Percentiles rank a stretch among this genome's conserved stretches.
Evolutionary conservation across 2,329 filamentous ascomycete genomes (phyloP).

Genomic region (Neonectria punicea): DNA sequence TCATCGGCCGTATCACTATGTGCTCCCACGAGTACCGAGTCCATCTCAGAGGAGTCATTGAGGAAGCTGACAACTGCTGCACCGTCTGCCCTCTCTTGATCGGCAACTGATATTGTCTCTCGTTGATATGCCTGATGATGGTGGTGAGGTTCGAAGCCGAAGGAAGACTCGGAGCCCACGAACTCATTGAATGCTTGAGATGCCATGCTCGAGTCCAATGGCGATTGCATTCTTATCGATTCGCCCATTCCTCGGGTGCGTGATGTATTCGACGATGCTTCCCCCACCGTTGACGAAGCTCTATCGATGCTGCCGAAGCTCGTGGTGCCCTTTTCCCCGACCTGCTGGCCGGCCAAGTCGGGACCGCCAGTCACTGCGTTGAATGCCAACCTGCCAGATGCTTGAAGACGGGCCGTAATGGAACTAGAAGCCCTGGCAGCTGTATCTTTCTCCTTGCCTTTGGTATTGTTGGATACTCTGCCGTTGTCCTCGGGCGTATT

Average conservation of each 20-base stretch:
- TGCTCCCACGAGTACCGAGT: slow-evolving; percentile 30
- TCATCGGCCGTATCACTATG: slow-evolving; percentile 37
- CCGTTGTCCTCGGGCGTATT: slow-evolving; percentile 3
- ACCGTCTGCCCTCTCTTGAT: slow-evolving; percentile 49
- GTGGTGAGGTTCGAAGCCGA: slow-evolving; percentile 20
- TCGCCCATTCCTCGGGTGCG: slow-evolving; percentile 28
- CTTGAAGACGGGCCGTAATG: slow-evolving; percentile 40
- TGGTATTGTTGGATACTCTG: slow-evolving; percentile 17
- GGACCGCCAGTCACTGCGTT: slow-evolving; percentile 37
- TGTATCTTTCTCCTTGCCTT: slow-evolving; percentile 35
- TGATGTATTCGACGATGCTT: slow-evolving; percentile 38
- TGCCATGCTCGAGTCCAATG: slow-evolving; percentile 42
- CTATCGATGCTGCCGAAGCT: slow-evolving; percentile 28
- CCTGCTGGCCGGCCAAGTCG: slow-evolving; percentile 26
- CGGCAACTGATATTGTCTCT: slow-evolving; percentile 10
- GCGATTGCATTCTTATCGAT: slow-evolving; percentile 27
- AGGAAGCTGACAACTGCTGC: slow-evolving; percentile 53
- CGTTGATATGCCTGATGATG: neutral
- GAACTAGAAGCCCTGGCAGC: slow-evolving; percentile 23
- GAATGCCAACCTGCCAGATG: slow-evolving; percentile 43
- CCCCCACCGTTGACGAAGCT: slow-evolving; percentile 26
- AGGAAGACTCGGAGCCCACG: slow-evolving; percentile 26
- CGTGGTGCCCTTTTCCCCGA: slow-evolving; percentile 35
- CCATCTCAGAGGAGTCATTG: slow-evolving; percentile 39
- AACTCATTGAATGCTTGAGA: slow-evolving; percentile 46